These are phyloP conservation scores for Diutina ranongensis DNA, from an alignment of 1,139 yeast species.

Conservation along the genomic window DNA sequence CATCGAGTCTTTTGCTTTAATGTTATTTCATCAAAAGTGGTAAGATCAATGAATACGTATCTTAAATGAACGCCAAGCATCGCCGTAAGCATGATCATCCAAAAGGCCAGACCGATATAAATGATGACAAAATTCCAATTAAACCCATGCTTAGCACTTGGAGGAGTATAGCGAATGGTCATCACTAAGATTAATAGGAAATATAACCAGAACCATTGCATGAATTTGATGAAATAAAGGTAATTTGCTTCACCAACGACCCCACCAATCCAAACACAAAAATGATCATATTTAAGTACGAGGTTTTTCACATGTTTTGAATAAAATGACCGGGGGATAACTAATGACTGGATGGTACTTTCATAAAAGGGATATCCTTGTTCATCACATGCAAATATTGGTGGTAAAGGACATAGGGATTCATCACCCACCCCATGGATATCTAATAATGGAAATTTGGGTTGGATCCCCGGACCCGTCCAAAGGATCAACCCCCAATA, in stretches of 20 bases:
- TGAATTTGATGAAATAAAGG: conserved; percentile 37
- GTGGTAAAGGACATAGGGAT: conserved; percentile 25
- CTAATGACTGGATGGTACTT: conserved; percentile 39
- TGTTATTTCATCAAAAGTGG: conserved; percentile 32
- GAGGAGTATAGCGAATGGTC: not conserved
- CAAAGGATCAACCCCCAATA: conserved; percentile 23
- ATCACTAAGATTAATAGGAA: conserved; percentile 17
- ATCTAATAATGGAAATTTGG: not conserved
- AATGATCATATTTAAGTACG: conserved; percentile 54
- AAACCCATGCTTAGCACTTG: conserved; percentile 13
- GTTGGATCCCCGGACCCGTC: conserved; percentile 26
- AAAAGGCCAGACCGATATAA: conserved; percentile 27
- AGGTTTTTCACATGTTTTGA: conserved; percentile 35
- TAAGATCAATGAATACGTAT: conserved; percentile 29
- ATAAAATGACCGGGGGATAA: conserved; percentile 44
- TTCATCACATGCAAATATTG: conserved; percentile 42
- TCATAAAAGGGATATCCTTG: conserved; percentile 58
- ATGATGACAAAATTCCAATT: conserved; percentile 37
- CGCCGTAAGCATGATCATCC: conserved; percentile 29
- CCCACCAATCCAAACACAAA: conserved; percentile 51
- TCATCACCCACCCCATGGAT: not conserved
- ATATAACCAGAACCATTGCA: conserved; percentile 21
- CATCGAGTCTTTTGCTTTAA: conserved; percentile 14
- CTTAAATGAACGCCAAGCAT: conserved; percentile 25
- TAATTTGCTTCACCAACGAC: conserved; percentile 48